Evolutionary conservation across 2,329 filamentous ascomycete species (phyloP).

Genomic region (Colletotrichum sojae): DNA sequence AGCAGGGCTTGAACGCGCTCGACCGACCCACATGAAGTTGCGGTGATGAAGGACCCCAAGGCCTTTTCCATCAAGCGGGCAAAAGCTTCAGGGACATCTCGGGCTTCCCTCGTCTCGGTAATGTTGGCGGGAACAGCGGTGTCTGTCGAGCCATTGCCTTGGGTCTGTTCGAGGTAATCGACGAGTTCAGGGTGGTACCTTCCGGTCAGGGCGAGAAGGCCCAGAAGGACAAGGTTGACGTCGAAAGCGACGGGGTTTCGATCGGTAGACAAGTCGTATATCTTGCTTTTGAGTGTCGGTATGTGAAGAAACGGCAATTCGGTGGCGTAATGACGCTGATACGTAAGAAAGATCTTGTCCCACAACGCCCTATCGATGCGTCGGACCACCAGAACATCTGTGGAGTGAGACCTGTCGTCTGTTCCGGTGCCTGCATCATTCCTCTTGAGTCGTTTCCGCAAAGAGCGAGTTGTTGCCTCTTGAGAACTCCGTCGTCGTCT

Average conservation of each 20-base stretch:
- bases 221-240: conserved; percentile 71
- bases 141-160: conserved; percentile 45
- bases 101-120: conserved; percentile 44
- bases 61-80: conserved; percentile 69
- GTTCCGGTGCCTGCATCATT: conserved; percentile 42
- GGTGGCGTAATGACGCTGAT: conserved; percentile 78
- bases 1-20: conserved; percentile 77
- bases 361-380: conserved; percentile 76
- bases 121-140: not conserved
- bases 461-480: conserved; percentile 55
- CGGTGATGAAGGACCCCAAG: conserved; percentile 61
- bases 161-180: conserved; percentile 22
- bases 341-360: conserved; percentile 78
- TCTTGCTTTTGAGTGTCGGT: conserved; percentile 70
- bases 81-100: conserved; percentile 74
- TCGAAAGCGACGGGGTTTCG: conserved; percentile 41
- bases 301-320: conserved; percentile 80
- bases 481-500: conserved; percentile 50
- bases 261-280: conserved; percentile 47
- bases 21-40: conserved; percentile 67
- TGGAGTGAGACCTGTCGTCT: conserved; percentile 55
- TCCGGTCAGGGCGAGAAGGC: conserved; percentile 77
- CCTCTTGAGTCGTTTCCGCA: conserved; percentile 61
- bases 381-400: conserved; percentile 72
- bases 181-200: conserved; percentile 71